Evolutionary conservation across 169 alveolate genomes (phyloP), one percentile per base, ranked within the genome.

Genomic region (Hepatocystis sp.): DNA sequence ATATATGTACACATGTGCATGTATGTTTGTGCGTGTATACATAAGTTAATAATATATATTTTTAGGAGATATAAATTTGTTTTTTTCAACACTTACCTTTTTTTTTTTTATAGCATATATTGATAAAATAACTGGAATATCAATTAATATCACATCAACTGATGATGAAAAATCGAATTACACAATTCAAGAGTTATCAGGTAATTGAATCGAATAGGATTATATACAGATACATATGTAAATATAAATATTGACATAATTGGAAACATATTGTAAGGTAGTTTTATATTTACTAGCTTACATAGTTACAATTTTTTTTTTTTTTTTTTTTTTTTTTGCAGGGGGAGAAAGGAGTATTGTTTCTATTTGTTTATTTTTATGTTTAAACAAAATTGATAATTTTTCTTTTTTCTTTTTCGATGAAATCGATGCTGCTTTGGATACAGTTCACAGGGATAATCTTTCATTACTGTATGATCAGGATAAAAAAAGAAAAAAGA

Each of bases 341-440:
- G 86, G 86, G 28, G 86, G 86, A 40, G 86, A 71, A 61, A 61
- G 86, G 44, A 71, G 86, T 36, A 71, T 71, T 46, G 86, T 71
- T 13, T 68, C 86, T 23, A 71, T 71, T 32, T 71, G 86, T 34
- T 17, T 71, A 42, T 71, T 71, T 34, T 51, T 71, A 7, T 71
- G 86, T 36, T 34, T 71, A 51, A 71, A 71, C 63, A 71, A 71
- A 71, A 71, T 71, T 34, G 86, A 71, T 51, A 71, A 71, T 36
- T 71, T 71, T 71, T 71, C 86, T 13, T 71, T 71, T 71, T 71
- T 71, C 86, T 71, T 71, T 71, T 71, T 71, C 25, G 86, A 71
- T 51, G 86, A 71, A 71, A 71, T 71, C 17, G 86, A 71, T 34
- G 86, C 86, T n/a, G 86, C 86, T 13, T 30, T 71, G 34, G 86